Evolutionary conservation across 257 asterid genomes (phyloP), one percentile per base, ranked within the genome.

Genomic region (Gynochthodes officinalis): DNA sequence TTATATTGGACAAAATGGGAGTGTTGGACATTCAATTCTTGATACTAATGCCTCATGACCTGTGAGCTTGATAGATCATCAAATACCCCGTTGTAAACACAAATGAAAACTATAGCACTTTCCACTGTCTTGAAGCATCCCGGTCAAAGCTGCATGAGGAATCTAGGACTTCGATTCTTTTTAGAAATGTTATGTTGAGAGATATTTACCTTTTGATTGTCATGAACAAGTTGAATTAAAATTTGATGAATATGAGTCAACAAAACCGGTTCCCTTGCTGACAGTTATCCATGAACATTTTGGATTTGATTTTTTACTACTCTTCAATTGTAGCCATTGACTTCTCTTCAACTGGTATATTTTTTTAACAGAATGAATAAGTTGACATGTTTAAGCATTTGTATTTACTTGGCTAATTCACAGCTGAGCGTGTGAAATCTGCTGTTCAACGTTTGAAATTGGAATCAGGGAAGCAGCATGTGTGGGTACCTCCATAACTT

Each of bases 401-500:
- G 15, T 30, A 10, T 54, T 42, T 44, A 39, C 54, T 39, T 64
- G 16, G 27, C 72, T 70, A 40, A 46, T 75, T 71, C 59, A 66
- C 92, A 93, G 98, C 79, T 84, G 97, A 93, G 71, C 86, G 90
- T 66, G 96, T 91, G 67, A 79, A 83, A 78, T 82, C 91, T 72
- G 96, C 97, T 16, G 74, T 91, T 48, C 85, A 86, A 64, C 84
- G 83, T 76, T 83, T 93, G 79, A 81, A 82, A 80, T 66, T 54
- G 69, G 96, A 93, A 75, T 54, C 95, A 25, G 97, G 96, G 90
- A 91, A 89, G 97, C 97, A 88, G 83, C 95, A 93, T 91, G 96
- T 93, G 96, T 89, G 96, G 98, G 98, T 93, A 93, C 96, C 96
- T 83, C 88, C 86, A 64, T 78, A 81, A 82, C 85, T 77, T 78